Percentiles rank a stretch among this genome's conserved stretches.
phyloP scores from a whole-genome alignment of 2,329 filamentous ascomycete genomes.

The Xylaria sp. region DNA sequence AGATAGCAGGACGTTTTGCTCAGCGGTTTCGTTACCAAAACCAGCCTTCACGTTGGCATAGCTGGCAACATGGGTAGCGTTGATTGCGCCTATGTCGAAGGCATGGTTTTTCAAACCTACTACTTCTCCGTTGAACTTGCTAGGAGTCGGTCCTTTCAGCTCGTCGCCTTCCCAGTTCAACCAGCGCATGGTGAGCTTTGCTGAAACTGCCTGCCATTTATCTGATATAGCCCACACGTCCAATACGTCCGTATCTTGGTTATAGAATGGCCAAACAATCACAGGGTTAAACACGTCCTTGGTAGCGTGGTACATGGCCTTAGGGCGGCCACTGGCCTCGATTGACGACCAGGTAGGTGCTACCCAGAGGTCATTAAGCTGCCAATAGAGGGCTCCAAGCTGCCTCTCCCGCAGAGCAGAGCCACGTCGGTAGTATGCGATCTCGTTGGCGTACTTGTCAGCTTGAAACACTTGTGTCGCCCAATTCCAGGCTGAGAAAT shows the following conservation, averaged over 20 bases:
- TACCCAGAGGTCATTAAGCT: constrained; percentile 73
- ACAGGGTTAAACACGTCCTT: constrained; percentile 67
- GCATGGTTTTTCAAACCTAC: neutral
- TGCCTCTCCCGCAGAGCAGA: constrained; percentile 67
- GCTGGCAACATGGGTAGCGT: constrained; percentile 8
- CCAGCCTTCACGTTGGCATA: constrained; percentile 4
- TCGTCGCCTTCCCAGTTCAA: constrained; percentile 53
- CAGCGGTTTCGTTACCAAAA: neutral
- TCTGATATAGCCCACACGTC: constrained; percentile 67
- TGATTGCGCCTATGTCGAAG: constrained; percentile 21
- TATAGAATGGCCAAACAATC: constrained; percentile 68
- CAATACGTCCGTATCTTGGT: constrained; percentile 60
- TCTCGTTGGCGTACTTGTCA: constrained; percentile 69
- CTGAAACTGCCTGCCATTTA: constrained; percentile 61
- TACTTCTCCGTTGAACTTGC: neutral
- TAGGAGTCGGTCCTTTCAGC: neutral
- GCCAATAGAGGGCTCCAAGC: constrained; percentile 71
- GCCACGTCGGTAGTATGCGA: constrained; percentile 69
- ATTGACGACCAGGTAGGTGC: constrained; percentile 72
- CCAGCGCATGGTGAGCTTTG: constrained; percentile 62
- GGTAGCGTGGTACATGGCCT: constrained; percentile 67
- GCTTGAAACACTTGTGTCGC: constrained; percentile 73
- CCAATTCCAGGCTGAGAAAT: constrained; percentile 70
- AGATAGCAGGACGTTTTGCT: neutral
- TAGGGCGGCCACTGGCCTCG: constrained; percentile 71